Evolutionary conservation across 495 filamentous ascomycete species (phyloP).

Genomic region (Tuber calosporum): DNA sequence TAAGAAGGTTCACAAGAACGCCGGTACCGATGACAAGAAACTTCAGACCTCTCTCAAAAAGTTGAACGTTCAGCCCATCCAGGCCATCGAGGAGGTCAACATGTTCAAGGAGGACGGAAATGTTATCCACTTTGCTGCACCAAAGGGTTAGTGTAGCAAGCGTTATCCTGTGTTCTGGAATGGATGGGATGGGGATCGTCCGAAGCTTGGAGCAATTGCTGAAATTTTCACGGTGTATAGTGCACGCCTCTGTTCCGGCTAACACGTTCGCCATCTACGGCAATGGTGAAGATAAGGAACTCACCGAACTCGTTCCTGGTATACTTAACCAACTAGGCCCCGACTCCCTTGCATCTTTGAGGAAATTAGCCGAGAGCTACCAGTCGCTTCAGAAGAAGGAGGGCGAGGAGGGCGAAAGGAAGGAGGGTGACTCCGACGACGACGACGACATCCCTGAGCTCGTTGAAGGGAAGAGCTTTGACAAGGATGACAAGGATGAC

Average conservation of each 20-base stretch:
- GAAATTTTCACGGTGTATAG: slow-evolving; percentile 46
- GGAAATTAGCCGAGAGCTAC: slow-evolving; percentile 98
- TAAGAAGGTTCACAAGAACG: slow-evolving; percentile 91
- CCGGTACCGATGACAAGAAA: slow-evolving; percentile 97
- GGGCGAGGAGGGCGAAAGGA: slow-evolving; percentile 58
- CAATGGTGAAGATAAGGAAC: slow-evolving; percentile 97
- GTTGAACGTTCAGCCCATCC: slow-evolving; percentile 93
- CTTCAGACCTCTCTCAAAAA: slow-evolving; percentile 91
- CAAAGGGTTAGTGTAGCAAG: slow-evolving; percentile 65
- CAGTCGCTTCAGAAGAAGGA: slow-evolving; percentile 98
- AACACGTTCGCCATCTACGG: slow-evolving; percentile 99
- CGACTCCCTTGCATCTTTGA: slow-evolving; percentile 92
- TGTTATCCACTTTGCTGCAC: slow-evolving; percentile 96
- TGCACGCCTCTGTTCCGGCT: slow-evolving; percentile 89
- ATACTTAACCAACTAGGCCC: slow-evolving; percentile 99
- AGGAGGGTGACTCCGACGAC: slow-evolving; percentile 70
- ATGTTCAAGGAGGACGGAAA: slow-evolving; percentile 99
- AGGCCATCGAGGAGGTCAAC: slow-evolving; percentile 99
- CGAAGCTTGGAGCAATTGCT: slow-evolving; percentile 5
- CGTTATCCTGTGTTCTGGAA: slow-evolving; percentile 6
- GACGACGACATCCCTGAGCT: slow-evolving; percentile 81
- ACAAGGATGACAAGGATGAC: slow-evolving; percentile 55
- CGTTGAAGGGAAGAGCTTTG: slow-evolving; percentile 92
- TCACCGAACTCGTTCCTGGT: slow-evolving; percentile 96
- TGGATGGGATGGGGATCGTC: not conserved